Conservation (phyloP, 805 yeast species). For the Wickerhamiella alocasiicola region DNA sequence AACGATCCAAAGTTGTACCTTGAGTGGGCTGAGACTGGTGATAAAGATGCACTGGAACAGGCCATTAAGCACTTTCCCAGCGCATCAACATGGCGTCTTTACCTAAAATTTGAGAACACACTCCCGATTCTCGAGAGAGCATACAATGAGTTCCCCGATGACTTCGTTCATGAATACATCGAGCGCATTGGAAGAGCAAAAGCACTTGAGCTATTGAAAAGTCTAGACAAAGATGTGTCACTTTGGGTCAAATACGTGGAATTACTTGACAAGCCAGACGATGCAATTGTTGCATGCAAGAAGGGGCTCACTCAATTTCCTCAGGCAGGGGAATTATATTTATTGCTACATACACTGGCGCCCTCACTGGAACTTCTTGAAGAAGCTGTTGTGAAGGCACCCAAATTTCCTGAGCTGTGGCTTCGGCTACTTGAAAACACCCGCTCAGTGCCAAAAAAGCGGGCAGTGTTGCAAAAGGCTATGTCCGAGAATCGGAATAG, state of each 20-base stretch:
- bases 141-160: not conserved
- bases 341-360: not conserved
- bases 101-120: not conserved
- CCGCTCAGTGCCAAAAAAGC: not conserved
- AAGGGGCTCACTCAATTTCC: not conserved
- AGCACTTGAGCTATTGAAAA: not conserved
- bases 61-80: not conserved
- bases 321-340: not conserved
- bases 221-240: not conserved
- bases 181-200: not conserved
- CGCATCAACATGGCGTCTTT: not conserved
- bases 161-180: not conserved
- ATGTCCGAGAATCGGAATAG: constrained; percentile 34
- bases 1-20: constrained; percentile 16
- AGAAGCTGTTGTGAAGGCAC: not conserved
- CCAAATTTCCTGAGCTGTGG: constrained; percentile 3
- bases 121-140: not conserved
- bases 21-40: not conserved
- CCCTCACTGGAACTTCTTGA: not conserved
- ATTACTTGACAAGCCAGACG: not conserved
- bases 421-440: not conserved
- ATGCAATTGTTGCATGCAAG: not conserved
- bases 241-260: not conserved
- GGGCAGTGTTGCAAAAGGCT: constrained; percentile 1
- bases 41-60: not conserved